Evolutionary conservation across 1,284 basidiomycete species (phyloP).

Genomic region (Neolentinus lepideus): DNA sequence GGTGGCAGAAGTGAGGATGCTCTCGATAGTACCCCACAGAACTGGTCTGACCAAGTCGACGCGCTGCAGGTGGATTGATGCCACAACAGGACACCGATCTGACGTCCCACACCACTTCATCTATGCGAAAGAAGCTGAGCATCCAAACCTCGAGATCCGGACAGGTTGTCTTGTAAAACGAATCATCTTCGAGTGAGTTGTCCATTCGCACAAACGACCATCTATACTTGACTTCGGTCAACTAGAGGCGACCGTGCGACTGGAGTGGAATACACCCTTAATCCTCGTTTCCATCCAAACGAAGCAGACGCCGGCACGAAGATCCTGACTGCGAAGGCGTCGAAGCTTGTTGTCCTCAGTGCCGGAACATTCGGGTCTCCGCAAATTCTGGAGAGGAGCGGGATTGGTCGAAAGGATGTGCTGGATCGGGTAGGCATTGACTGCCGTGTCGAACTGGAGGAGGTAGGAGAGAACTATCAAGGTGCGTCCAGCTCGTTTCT

Average conservation of each 20-base stretch:
- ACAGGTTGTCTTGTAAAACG: slow-evolving; percentile 34
- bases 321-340: background rate
- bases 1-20: slow-evolving; percentile 27
- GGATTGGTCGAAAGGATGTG: slow-evolving; percentile 32
- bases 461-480: slow-evolving; percentile 50
- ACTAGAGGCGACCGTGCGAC: background rate
- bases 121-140: slow-evolving; percentile 18
- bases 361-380: slow-evolving; percentile 1
- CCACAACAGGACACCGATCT: slow-evolving; percentile 2
- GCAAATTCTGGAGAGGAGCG: slow-evolving; percentile 1
- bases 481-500: slow-evolving; percentile 18
- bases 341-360: background rate
- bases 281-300: background rate
- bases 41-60: background rate
- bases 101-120: slow-evolving; percentile 8
- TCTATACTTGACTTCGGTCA: background rate
- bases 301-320: background rate
- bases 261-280: background rate
- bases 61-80: slow-evolving; percentile 9
- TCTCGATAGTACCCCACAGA: background rate
- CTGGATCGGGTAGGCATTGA: slow-evolving; percentile 33
- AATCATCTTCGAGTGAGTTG: slow-evolving; percentile 41
- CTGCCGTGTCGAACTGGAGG: slow-evolving; percentile 42
- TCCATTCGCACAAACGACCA: background rate
- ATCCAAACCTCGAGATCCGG: slow-evolving; percentile 32